phyloP scores from a whole-genome alignment of 495 filamentous ascomycete genomes.

The Parathielavia hyrcaniae region DNA sequence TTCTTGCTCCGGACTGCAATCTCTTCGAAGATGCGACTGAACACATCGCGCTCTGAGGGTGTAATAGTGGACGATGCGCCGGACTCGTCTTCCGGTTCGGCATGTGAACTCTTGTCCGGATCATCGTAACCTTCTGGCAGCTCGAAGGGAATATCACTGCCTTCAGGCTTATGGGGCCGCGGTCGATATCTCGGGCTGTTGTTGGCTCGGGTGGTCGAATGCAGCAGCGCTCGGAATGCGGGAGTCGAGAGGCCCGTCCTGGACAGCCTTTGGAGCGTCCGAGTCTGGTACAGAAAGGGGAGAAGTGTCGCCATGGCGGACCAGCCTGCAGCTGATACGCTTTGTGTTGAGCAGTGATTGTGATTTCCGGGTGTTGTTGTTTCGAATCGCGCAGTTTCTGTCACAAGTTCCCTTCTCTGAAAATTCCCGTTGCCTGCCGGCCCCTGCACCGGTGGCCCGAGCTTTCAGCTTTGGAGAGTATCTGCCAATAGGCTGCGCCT shows the following conservation, averaged over 20 bases:
- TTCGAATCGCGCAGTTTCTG: not conserved
- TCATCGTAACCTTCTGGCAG: constrained; percentile 20
- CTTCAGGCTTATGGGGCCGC: not conserved
- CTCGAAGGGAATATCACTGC: constrained; percentile 40
- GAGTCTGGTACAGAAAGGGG: constrained; percentile 69
- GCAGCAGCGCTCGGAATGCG: constrained; percentile 21
- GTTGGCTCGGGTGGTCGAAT: constrained; percentile 8
- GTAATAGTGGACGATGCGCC: constrained; percentile 49
- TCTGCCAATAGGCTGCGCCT: not conserved
- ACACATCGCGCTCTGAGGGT: constrained; percentile 46
- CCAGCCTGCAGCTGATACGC: not conserved
- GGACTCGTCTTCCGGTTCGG: constrained; percentile 12
- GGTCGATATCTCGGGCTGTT: not conserved
- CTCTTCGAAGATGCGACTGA: constrained; percentile 55
- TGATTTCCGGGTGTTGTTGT: not conserved
- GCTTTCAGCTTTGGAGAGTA: too few species aligned
- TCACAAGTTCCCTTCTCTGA: too few species aligned
- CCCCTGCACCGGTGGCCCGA: not conserved
- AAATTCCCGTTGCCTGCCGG: constrained; percentile 15
- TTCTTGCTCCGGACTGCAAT: constrained; percentile 29
- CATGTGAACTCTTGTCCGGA: not conserved
- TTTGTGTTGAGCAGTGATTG: too few species aligned
- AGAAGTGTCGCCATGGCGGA: constrained; percentile 38
- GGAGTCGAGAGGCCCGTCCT: constrained; percentile 12
- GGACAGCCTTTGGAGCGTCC: constrained; percentile 45